phyloP scores from a whole-genome alignment of 768 basidiomycete species.

The Chalciporus piperatus region DNA sequence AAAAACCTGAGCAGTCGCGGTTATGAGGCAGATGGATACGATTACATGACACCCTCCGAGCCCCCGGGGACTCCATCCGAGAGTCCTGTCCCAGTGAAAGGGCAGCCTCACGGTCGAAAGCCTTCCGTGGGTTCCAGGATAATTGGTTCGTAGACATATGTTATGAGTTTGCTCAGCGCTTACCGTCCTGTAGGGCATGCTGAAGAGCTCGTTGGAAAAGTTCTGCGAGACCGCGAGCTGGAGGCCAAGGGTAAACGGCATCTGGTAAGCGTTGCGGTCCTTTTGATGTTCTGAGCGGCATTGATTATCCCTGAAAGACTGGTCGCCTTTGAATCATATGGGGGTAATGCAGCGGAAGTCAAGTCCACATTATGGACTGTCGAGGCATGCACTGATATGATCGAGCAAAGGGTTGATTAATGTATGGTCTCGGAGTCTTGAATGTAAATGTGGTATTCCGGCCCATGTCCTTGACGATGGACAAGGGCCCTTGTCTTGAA shows the following conservation, averaged over 20 bases:
- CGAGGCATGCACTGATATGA: too few relatives aligned
- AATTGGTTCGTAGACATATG: neutral
- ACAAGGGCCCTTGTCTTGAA: too few relatives aligned
- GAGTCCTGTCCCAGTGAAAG: too few relatives aligned
- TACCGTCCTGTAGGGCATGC: neutral
- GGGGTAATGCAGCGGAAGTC: neutral
- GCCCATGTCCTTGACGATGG: too few relatives aligned
- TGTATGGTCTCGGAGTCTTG: too few relatives aligned
- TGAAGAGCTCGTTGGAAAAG: conserved; percentile 10
- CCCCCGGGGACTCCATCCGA: neutral
- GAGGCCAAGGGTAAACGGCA: conserved; percentile 4
- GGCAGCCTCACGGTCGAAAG: neutral
- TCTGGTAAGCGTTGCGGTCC: conserved; percentile 1
- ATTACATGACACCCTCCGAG: neutral
- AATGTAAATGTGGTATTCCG: too few relatives aligned
- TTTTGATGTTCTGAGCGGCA: neutral
- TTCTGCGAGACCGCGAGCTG: neutral
- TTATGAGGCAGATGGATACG: conserved; percentile 9
- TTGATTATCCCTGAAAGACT: neutral
- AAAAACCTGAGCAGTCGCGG: neutral
- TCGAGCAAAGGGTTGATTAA: too few relatives aligned
- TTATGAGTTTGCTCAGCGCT: neutral
- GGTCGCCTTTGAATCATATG: neutral
- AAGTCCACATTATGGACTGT: too few relatives aligned
- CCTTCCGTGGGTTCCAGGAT: neutral